Evolutionary conservation across 768 basidiomycete genomes (phyloP), one percentile per base, ranked within the genome.

Genomic region (Tylopilus rubrobrunneus): DNA sequence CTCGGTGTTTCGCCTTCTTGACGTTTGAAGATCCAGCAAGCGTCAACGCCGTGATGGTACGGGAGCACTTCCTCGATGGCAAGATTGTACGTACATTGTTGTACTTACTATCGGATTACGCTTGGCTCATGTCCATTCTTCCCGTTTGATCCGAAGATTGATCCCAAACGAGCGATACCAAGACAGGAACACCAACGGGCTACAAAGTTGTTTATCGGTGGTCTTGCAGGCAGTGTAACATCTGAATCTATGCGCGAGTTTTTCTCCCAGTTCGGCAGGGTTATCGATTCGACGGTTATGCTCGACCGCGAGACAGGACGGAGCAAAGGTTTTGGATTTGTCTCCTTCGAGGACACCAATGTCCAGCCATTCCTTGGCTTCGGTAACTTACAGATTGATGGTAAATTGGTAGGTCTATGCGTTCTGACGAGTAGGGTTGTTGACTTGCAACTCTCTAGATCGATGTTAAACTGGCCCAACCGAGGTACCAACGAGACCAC

Each of bases 281-380:
- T 99, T 58, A 89, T 97, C 63, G 96, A 99, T 69, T 94, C 96
- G 43, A 98, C 96, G 1, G 93, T 99, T 61, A 99, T 98, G 97
- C 79, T 97, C 61, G 97, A 99, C 72, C 87, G 93, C 42, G 94
- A 98, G 71, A 94, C 93, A 4, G 89, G 90, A 25, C 75, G 93
- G 46, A 94, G 91, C 73, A 97, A 98, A 70, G 97, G 97, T 12
- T 99, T 99, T 60, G 97, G 95, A 0, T 99, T 99, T 67, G 92
- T 98, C 11, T 96, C 93, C 0, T 96, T 98, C 65, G 89, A 94
- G 67, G 88, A 92, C 56, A 87, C 86, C n/a, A 84, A 88, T 60
- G 91, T 95, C 21, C 87, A 92, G 56, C 86, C 87, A 36, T 89
- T 94, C 67, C 83, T 99, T 45, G 89, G 86, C 1, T 87, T 89